A percentile compares a stretch with the other conserved stretches of the same genome.
phyloP scores from a whole-genome alignment of 106 monocot genomes.

The Xerophyta viscosa region DNA sequence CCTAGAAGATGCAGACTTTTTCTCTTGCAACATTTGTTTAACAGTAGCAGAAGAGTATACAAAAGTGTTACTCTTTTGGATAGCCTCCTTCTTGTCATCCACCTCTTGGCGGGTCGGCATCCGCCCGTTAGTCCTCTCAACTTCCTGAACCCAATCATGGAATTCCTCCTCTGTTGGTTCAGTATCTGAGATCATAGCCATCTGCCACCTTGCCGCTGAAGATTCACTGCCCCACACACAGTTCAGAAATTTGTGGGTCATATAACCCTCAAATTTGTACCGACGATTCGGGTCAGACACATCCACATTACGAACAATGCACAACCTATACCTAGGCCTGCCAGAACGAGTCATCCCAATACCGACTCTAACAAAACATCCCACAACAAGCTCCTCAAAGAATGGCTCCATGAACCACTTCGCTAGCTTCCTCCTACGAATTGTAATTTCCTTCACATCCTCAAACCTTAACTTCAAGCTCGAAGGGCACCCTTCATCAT shows the following conservation, averaged over 20 bases:
- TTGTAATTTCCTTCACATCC: slow-evolving; percentile 68
- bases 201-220: slow-evolving; percentile 76
- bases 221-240: slow-evolving; percentile 62
- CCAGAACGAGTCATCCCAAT: slow-evolving; percentile 64
- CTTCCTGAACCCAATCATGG: slow-evolving; percentile 52
- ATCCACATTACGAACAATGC: slow-evolving; percentile 74
- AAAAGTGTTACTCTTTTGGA: slow-evolving; percentile 46
- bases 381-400: slow-evolving; percentile 73
- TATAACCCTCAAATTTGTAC: slow-evolving; percentile 68
- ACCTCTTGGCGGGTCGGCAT: slow-evolving; percentile 50
- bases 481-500: slow-evolving; percentile 42
- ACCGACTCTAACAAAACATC: slow-evolving; percentile 81
- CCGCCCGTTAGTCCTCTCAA: slow-evolving; percentile 36
- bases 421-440: slow-evolving; percentile 69
- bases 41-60: slow-evolving; percentile 86
- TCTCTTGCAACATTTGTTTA: slow-evolving; percentile 88
- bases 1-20: slow-evolving; percentile 61
- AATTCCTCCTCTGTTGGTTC: slow-evolving; percentile 58
- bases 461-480: slow-evolving; percentile 47
- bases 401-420: slow-evolving; percentile 97
- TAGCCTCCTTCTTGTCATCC: slow-evolving; percentile 56
- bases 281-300: slow-evolving; percentile 52
- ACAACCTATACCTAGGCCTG: slow-evolving; percentile 49
- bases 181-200: slow-evolving; percentile 78
- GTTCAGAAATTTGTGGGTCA: slow-evolving; percentile 73